Base-by-base conservation (phyloP, 306 rosid species). In the Cajanus cajan region DNA sequence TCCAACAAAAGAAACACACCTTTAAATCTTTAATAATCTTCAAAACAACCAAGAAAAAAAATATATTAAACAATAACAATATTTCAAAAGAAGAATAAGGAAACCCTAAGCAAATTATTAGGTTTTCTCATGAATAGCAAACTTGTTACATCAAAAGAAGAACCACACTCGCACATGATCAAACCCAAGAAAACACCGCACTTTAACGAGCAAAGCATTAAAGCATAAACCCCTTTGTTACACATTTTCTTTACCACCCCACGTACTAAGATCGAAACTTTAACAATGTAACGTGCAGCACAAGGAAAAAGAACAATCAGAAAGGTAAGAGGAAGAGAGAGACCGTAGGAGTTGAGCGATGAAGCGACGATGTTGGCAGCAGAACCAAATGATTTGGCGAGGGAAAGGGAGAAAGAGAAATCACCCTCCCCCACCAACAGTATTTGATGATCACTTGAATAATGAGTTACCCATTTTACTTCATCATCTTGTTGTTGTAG, bases 401-500 rank as follows among this genome's bases (percentile, higher is more conserved):
- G 82, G 18, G 64, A 71, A 10, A 76, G 71, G 0, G 89, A 87
- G 68, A 89, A 89, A 6, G 93, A 89, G 78, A 87, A 89, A 85
- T 87, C 93, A n/a, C 91, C 91, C 15, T 87, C 91, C 16, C 93
- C 89, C 25, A 89, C 93, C 79, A 87, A 57, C 47, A 87, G 69
- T 76, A 83, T 87, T 21, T 87, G 85, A 44, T 89, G 89, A 64
- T 78, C 79, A 7, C 85, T 83, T 0, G 85, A 85, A 76, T 83
- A 85, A 22, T 85, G 79, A 12, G 47, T 78, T 0, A 81, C 14
- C 88, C 88, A 85, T 87, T 71, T 85, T 48, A 76, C 73, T 36
- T 1, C 25, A 0, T 22, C 82, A 9, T 9, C 73, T 71, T 19
- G 47, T 47, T 14, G 51, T 24, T 37, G 57, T 40, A 63, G 28